phyloP scores from a whole-genome alignment of 257 asterid species.

The Pogostemon cablin region DNA sequence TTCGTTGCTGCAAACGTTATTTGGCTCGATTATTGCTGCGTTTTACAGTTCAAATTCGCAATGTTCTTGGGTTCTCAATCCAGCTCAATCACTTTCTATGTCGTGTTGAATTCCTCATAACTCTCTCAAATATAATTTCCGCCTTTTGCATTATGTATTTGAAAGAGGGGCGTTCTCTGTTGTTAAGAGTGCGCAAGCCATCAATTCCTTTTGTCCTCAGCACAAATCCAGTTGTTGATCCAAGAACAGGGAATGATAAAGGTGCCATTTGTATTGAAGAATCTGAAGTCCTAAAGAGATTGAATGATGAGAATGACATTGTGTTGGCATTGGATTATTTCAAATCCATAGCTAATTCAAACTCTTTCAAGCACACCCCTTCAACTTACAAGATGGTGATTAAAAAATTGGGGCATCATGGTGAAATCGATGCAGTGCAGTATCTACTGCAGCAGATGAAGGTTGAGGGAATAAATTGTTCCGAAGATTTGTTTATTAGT shows the following conservation, averaged over 20 bases:
- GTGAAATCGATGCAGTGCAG: constrained; percentile 73
- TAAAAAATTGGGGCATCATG: constrained; percentile 58
- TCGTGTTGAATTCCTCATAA: constrained; percentile 6
- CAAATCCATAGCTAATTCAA: constrained; percentile 58
- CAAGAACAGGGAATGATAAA: constrained; percentile 34
- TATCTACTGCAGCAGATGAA: constrained; percentile 90
- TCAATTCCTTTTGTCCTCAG: constrained; percentile 64
- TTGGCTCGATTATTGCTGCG: background rate
- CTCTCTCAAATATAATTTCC: background rate
- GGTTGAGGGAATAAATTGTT: constrained; percentile 60
- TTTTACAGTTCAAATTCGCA: constrained; percentile 8
- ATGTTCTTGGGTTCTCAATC: background rate
- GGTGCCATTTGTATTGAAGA: constrained; percentile 46
- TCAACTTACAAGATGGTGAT: constrained; percentile 71
- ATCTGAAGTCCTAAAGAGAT: constrained; percentile 58
- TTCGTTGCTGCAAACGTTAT: constrained; percentile 13
- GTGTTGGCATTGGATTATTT: constrained; percentile 62
- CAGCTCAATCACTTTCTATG: constrained; percentile 21
- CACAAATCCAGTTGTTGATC: constrained; percentile 44
- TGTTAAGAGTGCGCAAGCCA: constrained; percentile 66
- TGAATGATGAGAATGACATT: constrained; percentile 54
- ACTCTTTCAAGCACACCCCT: constrained; percentile 72
- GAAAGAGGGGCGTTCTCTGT: constrained; percentile 70
- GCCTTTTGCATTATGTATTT: constrained; percentile 45
- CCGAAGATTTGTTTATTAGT: constrained; percentile 64